A percentile compares a stretch with the other conserved stretches of the same genome.
phyloP scores from a whole-genome alignment of 495 filamentous ascomycete species.

The Zalerion maritima region DNA sequence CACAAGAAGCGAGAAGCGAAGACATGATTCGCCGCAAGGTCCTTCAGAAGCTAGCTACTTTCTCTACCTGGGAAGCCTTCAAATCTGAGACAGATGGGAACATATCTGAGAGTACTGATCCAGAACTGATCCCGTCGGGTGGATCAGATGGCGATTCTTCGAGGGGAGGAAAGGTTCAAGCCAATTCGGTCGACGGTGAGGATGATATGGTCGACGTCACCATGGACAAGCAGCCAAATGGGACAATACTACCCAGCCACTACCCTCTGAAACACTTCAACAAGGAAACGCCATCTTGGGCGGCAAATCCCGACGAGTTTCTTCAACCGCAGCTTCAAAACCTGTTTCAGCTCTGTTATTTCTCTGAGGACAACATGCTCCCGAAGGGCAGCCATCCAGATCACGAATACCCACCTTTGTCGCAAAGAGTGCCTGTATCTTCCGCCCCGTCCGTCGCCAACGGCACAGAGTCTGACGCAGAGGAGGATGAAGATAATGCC shows the following conservation, averaged over 20 bases:
- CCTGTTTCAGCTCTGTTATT: constrained; percentile 56
- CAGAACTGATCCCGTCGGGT: constrained; percentile 56
- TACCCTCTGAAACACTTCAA: constrained; percentile 17
- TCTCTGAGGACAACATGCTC: constrained; percentile 33
- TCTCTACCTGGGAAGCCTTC: constrained; percentile 29
- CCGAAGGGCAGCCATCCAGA: constrained; percentile 51
- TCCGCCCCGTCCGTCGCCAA: constrained; percentile 31
- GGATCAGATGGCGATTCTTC: constrained; percentile 61
- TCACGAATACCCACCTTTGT: no score
- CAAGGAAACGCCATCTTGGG: constrained; percentile 23
- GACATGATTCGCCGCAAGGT: constrained; percentile 36
- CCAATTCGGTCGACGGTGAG: constrained; percentile 70
- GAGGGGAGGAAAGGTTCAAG: constrained; percentile 53
- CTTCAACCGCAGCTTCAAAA: constrained; percentile 42
- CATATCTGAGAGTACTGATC: constrained; percentile 40
- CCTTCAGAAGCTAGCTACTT: constrained; percentile 31
- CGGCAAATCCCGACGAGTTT: constrained; percentile 31
- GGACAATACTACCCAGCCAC: constrained; percentile 3
- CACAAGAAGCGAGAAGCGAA: constrained; percentile 32
- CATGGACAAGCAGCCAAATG: constrained; percentile 45
- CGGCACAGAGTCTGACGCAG: constrained; percentile 11
- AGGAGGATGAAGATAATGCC: constrained; percentile 28
- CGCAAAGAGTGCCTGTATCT: constrained; percentile 42
- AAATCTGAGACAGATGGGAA: constrained; percentile 29
- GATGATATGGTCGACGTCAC: constrained; percentile 85